Evolutionary conservation across 805 yeast species (phyloP), one percentile per base, ranked within the genome.

Genomic region (Lipomyces chichibuensis): DNA sequence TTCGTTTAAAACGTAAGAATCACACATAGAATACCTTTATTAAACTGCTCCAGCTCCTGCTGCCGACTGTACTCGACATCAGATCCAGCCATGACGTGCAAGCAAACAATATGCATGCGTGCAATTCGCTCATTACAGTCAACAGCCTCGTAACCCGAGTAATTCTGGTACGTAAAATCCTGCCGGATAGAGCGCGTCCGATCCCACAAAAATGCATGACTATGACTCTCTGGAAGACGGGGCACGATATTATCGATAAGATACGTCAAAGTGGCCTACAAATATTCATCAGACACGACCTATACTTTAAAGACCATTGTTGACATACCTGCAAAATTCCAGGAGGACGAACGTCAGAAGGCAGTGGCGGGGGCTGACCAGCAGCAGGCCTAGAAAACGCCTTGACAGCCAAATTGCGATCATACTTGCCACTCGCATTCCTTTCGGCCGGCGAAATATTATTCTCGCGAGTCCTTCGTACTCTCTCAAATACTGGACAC

Each of bases 361-460:
- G 99, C 65, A 95, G 80, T 2, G 98, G 96, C 1, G 98, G 98
- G 0, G 97, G 97, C 73, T 95, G 97, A 6, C 98, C 99, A 0
- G 98, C 98, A 20, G 97, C 97, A 0, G 99, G 98, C 73, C 99
- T 83, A 27, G 96, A 90, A 75, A 95, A 95, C 1, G 97, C 96
- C 78, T 95, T 95, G 6, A 95, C 85, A 0, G 98, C 97, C 57
- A 82, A 80, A 0, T 74, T 74, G 35, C 84, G 76, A 0, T 91
- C 83, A 5, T 92, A 88, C 69, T 80, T 83, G 3, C 86, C 86
- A 2, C 86, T 82, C 0, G 87, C 85, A 67, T 89, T 92, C 70
- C 83, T 88, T 78, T 95, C 99, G 72, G 88, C 83, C 9, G 84
- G 81, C 65, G 90, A 88, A 49, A 92, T 95, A 72, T 93, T 93